Conservation (phyloP, 177 flowering plant species). For the Vitis hybrid region DNA sequence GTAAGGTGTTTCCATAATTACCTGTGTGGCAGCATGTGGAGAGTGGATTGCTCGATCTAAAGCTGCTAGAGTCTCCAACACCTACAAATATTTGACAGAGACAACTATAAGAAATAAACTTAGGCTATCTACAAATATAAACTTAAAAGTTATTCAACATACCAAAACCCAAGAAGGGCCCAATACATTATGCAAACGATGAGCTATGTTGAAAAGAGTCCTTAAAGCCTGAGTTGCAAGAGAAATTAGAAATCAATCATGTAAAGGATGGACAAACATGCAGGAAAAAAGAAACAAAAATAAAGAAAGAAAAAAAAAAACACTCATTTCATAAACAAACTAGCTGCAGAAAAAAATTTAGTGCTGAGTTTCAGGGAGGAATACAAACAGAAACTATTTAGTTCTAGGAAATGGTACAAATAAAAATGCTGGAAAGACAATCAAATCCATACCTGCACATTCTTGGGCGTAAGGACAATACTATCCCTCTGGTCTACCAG, state of each 20-base stretch:
- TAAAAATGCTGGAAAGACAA: not conserved
- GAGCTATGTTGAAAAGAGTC: conserved; percentile 96
- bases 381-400: too few species aligned
- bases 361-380: too few species aligned
- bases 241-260: not conserved
- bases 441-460: conserved; percentile 75
- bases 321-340: not conserved
- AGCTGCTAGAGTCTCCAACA: conserved; percentile 90
- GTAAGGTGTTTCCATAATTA: conserved; percentile 18
- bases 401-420: too few species aligned
- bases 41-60: conserved; percentile 95
- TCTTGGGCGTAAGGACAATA: conserved; percentile 86
- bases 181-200: conserved; percentile 83
- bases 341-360: not conserved
- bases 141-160: conserved; percentile 19
- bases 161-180: conserved; percentile 99
- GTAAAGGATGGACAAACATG: not conserved
- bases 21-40: conserved; percentile 98
- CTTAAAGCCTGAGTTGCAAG: conserved; percentile 73
- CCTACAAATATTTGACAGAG: conserved; percentile 43
- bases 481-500: conserved; percentile 68
- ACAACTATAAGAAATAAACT: not conserved
- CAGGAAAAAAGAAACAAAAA: conserved; percentile 4
- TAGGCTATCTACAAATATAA: not conserved
- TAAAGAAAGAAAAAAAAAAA: not conserved